A percentile compares a stretch with the other conserved stretches of the same genome.
phyloP scores from a whole-genome alignment of 169 alveolate species.

The Perkinsus chesapeaki region DNA sequence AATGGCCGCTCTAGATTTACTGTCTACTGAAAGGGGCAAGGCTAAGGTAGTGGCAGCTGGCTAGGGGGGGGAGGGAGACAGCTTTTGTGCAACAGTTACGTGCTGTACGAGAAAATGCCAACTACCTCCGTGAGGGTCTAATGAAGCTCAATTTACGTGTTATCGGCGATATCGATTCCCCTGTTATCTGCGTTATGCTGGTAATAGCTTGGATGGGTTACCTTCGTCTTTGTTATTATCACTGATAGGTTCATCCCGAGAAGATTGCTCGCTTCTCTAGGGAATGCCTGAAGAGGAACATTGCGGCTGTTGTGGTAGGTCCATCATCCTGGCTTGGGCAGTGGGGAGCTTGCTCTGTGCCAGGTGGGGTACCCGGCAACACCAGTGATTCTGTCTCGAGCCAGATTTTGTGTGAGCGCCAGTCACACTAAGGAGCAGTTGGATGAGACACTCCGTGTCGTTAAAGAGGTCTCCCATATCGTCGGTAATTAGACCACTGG shows the following conservation, averaged over 20 bases:
- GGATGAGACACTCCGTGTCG: neutral
- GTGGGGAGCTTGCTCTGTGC: neutral
- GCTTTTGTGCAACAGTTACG: neutral
- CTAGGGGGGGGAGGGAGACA: neutral
- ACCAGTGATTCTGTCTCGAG: conserved; percentile 13
- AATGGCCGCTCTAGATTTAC: conserved; percentile 9
- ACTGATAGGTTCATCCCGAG: neutral
- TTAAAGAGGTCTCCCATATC: neutral
- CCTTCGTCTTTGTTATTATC: neutral
- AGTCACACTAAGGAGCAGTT: conserved; percentile 9
- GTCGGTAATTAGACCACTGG: neutral
- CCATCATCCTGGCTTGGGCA: neutral
- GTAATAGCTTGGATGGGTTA: neutral
- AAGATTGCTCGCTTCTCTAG: neutral
- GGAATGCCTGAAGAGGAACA: neutral
- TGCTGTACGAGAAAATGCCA: neutral
- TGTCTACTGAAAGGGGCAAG: neutral
- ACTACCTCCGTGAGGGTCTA: conserved; percentile 9
- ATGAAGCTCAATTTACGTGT: neutral
- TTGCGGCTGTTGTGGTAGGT: neutral
- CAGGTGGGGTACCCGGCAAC: conserved; percentile 11
- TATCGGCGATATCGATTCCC: conserved; percentile 4
- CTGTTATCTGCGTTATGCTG: neutral
- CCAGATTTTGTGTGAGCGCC: conserved; percentile 15
- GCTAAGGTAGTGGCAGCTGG: neutral